phyloP scores from a whole-genome alignment of 164 flowering plant genomes.

The Cinnamomum micranthum region DNA sequence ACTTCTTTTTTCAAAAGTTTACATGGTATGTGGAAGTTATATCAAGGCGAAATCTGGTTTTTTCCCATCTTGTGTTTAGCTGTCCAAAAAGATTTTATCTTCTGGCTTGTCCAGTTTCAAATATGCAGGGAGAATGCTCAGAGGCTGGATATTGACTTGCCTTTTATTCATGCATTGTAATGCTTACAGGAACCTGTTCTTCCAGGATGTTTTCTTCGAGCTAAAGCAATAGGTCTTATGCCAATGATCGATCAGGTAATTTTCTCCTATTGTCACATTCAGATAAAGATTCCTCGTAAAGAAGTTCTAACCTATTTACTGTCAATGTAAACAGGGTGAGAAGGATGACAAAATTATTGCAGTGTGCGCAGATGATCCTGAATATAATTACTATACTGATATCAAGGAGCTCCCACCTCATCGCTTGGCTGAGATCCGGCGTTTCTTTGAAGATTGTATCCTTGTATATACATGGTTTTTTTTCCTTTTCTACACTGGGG shows the following conservation, averaged over 20 bases:
- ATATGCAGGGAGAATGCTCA: not conserved
- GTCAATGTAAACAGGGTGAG: constrained; percentile 45
- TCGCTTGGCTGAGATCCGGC: constrained; percentile 76
- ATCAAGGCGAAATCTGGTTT: too few species aligned
- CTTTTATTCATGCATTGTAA: not conserved
- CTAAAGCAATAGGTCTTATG: constrained; percentile 84
- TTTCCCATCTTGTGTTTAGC: too few species aligned
- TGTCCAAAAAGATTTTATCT: too few species aligned
- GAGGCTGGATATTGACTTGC: not conserved
- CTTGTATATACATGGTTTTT: constrained; percentile 13
- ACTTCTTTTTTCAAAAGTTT: too few species aligned
- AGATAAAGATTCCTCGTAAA: not conserved
- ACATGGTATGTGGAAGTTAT: too few species aligned
- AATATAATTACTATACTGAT: constrained; percentile 67
- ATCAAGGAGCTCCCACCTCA: constrained; percentile 83
- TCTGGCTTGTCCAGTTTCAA: too few species aligned
- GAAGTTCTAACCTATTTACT: not conserved
- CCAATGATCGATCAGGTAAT: constrained; percentile 83
- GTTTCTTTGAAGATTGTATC: constrained; percentile 89
- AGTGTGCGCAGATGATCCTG: constrained; percentile 87
- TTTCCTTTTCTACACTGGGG: too few species aligned
- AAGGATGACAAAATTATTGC: constrained; percentile 89
- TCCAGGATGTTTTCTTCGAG: constrained; percentile 81
- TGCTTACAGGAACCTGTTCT: constrained; percentile 61
- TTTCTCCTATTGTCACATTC: not conserved